Conservation (phyloP, 1,139 yeast species). For the Blastobotrys proliferans region DNA sequence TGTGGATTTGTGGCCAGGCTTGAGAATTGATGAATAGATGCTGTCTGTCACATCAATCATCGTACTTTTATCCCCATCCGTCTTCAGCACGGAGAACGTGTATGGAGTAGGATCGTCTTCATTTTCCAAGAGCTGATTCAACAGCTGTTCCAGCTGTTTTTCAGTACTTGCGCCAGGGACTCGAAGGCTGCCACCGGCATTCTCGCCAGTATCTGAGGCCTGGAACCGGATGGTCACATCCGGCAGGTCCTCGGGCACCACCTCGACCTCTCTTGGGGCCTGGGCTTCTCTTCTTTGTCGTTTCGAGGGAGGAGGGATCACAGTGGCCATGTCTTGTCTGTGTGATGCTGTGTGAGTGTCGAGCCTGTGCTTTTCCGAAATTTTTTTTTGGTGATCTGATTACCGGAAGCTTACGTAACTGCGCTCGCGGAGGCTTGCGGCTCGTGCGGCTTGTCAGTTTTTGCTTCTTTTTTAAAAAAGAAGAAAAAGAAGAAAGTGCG, state of each 20-base stretch:
- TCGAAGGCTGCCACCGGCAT: constrained; percentile 77
- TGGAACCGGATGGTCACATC: constrained; percentile 85
- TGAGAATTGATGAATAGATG: constrained; percentile 70
- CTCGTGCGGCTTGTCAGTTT: too few relatives aligned
- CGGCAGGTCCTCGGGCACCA: constrained; percentile 76
- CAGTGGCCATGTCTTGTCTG: constrained; percentile 67
- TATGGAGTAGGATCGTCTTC: constrained; percentile 86
- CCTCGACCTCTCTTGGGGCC: constrained; percentile 67
- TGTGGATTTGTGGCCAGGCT: constrained; percentile 83
- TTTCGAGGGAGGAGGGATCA: constrained; percentile 90
- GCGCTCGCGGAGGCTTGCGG: background rate
- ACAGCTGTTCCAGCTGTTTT: constrained; percentile 79
- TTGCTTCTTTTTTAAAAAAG: too few relatives aligned
- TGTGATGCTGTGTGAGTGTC: background rate
- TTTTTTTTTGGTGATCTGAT: background rate
- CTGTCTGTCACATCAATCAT: constrained; percentile 73
- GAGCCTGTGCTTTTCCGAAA: background rate
- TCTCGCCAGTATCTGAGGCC: constrained; percentile 92
- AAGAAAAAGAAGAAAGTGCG: too few relatives aligned
- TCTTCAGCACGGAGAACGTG: constrained; percentile 63
- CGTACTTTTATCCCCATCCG: constrained; percentile 38
- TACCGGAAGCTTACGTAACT: background rate
- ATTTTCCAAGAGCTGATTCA: constrained; percentile 51
- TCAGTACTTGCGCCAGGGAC: constrained; percentile 90
- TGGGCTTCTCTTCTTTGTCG: constrained; percentile 84